Evolutionary conservation across 192 early-diverging fungal species (phyloP).

Genomic region (Gryganskiella cystojenkinii): DNA sequence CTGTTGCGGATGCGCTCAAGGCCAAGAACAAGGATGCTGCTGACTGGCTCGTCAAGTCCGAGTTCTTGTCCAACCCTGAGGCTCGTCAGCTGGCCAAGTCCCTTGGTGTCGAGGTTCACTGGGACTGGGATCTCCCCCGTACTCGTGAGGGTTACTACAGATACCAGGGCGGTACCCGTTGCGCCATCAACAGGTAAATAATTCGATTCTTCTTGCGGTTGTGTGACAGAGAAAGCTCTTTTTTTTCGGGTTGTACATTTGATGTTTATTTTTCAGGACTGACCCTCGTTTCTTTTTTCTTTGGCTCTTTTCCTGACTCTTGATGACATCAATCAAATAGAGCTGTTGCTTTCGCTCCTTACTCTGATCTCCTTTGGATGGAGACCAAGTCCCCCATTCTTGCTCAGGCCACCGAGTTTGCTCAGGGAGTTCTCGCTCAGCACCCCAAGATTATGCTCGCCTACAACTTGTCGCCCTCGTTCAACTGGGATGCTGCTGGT

Average conservation of each 20-base stretch:
- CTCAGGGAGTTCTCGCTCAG: constrained; percentile 81
- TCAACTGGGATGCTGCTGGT: constrained; percentile 99
- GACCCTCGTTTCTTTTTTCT: background rate
- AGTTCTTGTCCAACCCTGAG: constrained; percentile 81
- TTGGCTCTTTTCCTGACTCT: background rate
- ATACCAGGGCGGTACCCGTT: constrained; percentile 94
- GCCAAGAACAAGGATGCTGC: constrained; percentile 65
- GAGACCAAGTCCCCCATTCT: constrained; percentile 97
- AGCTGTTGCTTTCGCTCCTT: constrained; percentile 80
- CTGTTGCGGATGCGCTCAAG: constrained; percentile 81
- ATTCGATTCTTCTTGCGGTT: constrained; percentile 74
- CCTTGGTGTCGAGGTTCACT: constrained; percentile 78
- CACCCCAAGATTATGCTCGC: constrained; percentile 89
- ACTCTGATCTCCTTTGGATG: constrained; percentile 96
- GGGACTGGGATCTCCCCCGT: constrained; percentile 92
- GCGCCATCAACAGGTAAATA: constrained; percentile 73
- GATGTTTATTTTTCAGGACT: background rate
- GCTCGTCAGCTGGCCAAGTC: constrained; percentile 83
- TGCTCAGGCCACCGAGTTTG: constrained; percentile 91
- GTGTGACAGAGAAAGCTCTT: no score
- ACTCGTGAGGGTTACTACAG: constrained; percentile 97
- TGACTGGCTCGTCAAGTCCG: constrained; percentile 61
- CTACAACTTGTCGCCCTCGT: constrained; percentile 97
- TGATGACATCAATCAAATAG: constrained; percentile 10
- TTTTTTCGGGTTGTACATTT: no score